Base-by-base conservation (phyloP, 768 basidiomycete species). In the Boletus insuetus region DNA sequence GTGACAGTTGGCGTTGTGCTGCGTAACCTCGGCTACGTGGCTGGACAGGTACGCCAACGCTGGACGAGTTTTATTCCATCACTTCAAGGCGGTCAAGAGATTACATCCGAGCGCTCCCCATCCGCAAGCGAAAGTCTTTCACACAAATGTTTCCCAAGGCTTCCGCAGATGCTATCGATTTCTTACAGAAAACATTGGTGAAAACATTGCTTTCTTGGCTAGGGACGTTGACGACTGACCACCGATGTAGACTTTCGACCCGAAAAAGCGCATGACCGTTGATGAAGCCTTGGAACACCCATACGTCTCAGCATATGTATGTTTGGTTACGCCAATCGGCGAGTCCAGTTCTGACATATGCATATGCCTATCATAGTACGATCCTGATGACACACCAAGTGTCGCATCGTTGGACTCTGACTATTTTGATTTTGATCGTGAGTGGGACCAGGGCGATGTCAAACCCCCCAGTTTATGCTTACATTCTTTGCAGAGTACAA, bases 61-160 rank as follows among this genome's bases (percentile, higher is more conserved):
- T 94, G 45, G 93, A 94, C 57, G 94, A 95, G 67, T 94, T 93
- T 70, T 89, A 94, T 72, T 84, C 89, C 37, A 94, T 95, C 70
- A 92, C 90, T 2, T 89, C 88, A 6, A 80, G 85, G 46, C 79
- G 91, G 46, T 93, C 90, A 50, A 82, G 89, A 53, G 91, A 95
- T 64, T 94, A 95, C 73, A 85, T 96, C 64, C 85, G 91, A 43
- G 85, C 88, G 7, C 76, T 95, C 54, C 91, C 91, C 43, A 91
- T 94, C 65, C 82, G 87, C 61, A 92, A 88, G 73, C 82, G 81
- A 64, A 77, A 81, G 43, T 75, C 86, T 14, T 91, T 95, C 69
- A 71, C 80, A 40, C 76, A 81, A 17, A 65, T 94, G 49, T 94
- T 91, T 75, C 90, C 92, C 6, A 82, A 85, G 53, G 90, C 90